These are phyloP conservation scores for Nemania diffusa DNA, from an alignment of 2,329 filamentous ascomycete genomes.

Conservation along the genomic window DNA sequence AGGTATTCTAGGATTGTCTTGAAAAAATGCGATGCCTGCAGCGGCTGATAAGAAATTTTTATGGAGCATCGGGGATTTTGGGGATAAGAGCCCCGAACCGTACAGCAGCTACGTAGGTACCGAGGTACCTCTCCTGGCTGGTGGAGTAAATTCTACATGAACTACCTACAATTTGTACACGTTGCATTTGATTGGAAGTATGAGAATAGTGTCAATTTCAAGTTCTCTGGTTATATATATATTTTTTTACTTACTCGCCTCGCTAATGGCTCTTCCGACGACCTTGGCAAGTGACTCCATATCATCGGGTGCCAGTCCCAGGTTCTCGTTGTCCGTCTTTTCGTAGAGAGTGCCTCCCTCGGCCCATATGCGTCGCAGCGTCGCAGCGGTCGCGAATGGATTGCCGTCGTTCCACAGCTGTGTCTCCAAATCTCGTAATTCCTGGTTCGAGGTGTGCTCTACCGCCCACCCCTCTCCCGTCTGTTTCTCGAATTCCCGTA, in stretches of 20 bases:
- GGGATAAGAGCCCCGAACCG: background rate
- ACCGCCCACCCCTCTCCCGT: constrained; percentile 68
- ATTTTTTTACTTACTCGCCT: constrained; percentile 15
- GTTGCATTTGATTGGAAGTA: background rate
- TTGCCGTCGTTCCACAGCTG: constrained; percentile 29
- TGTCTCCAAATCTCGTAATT: constrained; percentile 61
- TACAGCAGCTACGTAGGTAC: background rate
- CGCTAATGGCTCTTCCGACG: constrained; percentile 56
- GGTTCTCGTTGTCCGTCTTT: constrained; percentile 35
- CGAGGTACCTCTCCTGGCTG: background rate
- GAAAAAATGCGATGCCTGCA: background rate
- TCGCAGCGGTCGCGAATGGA: constrained; percentile 26
- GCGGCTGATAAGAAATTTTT: constrained; percentile 31
- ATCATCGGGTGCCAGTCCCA: constrained; percentile 51
- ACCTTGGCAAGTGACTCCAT: constrained; percentile 65
- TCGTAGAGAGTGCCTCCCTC: constrained; percentile 38
- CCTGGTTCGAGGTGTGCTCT: constrained; percentile 62
- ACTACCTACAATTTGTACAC: too few relatives aligned
- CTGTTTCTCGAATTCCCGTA: constrained; percentile 75
- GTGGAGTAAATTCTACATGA: too few relatives aligned
- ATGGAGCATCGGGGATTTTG: constrained; percentile 16
- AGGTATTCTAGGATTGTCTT: background rate
- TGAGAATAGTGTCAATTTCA: background rate
- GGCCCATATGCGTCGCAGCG: constrained; percentile 39
- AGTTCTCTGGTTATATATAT: too few relatives aligned